Evolutionary conservation across 371 early-diverging fungal genomes (phyloP), one percentile per base, ranked within the genome.

Genomic region (Mortierella polycephala): DNA sequence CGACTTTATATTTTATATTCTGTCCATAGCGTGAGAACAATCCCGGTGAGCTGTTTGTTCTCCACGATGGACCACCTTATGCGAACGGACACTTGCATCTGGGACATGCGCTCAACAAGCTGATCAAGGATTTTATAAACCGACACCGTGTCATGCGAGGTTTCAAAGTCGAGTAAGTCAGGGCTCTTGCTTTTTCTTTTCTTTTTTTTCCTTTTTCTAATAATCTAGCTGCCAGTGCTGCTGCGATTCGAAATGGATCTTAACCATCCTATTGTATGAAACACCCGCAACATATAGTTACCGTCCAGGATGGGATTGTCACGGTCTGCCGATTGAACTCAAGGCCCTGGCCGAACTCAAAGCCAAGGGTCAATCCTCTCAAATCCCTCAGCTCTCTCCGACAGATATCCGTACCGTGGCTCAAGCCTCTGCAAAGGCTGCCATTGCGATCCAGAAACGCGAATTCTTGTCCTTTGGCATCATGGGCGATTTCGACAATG

Each of bases 51-150:
- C 58, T 85, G 23, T 96, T 92, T 83, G 84, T 94, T n/a, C 88
- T 96, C 57, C 97, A 96, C 72, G 98, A 98, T 83, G 98, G 99
- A 3, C 99, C 99, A 44, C 99, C 99, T 13, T 98, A 96, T 84
- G 98, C 98, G 44, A 97, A 97, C 73, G 99, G 98, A 51, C 88
- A 93, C 62, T 90, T 97, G 14, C 98, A 98, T 79, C 91, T 93
- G 54, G 91, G 98, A 10, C 99, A 98, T 75, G 96, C 96, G 41
- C 86, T 98, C 83, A 95, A 95, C 84, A 96, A 97, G 71, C 92
- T 97, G 44, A 86, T 97, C 21, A 98, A 98, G 82, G 99, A 98
- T 77, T 95, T 96, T 18, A 83, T 96, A 47, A 92, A 94, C 70
- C 88, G 99, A 21, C 94, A 94, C 71, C 91, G 92, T 59, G 84